Evolutionary conservation across 2,329 filamentous ascomycete genomes (phyloP), one percentile per base, ranked within the genome.

Genomic region (Emydomyces testavorans): DNA sequence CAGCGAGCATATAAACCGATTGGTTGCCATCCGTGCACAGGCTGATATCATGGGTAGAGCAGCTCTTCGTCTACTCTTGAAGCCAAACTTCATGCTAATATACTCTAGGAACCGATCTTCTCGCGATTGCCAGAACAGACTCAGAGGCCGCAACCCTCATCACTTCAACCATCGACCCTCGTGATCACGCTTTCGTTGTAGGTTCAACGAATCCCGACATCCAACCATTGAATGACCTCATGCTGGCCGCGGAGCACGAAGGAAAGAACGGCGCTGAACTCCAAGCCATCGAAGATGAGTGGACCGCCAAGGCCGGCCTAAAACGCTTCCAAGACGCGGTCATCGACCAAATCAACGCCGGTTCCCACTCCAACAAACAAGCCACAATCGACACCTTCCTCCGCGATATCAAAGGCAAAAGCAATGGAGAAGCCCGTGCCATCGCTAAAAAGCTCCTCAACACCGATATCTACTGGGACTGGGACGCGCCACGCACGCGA

Each of bases 111-210:
- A 77, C 80, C 53, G 87, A 98, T 62, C 82, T 98, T 53, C 71
- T 98, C 32, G 86, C 87, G 56, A 80, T 98, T 55, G 92, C 92
- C 46, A 83, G 92, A 61, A 98, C 92, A 50, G 92, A 98, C 69
- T 93, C 92, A 58, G 92, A 98, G 74, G 92, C 92, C 46, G 92
- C 92, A 28, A 98, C 92, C 3, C 82, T 98, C 59, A 94, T 98
- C 73, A 94, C 87, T 54, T 90, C 86, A 28, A 94, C 87, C 59
- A 95, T 98, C 63, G 92, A 98, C 70, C 82, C 85, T 50, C 85
- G 92, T 59, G 92, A 98, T 70, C 92, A 98, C 68, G 75, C 80
- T 59, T 98, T 94, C 78, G 88, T 98, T 66, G 71, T 93, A 28
- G 92, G 92, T 57, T 72, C 77, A 59, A 98, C 92, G 49, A 96